A percentile compares a stretch with the other conserved stretches of the same genome.
Evolutionary conservation across 768 basidiomycete genomes (phyloP).

Genomic region (Heimioporus sp.): DNA sequence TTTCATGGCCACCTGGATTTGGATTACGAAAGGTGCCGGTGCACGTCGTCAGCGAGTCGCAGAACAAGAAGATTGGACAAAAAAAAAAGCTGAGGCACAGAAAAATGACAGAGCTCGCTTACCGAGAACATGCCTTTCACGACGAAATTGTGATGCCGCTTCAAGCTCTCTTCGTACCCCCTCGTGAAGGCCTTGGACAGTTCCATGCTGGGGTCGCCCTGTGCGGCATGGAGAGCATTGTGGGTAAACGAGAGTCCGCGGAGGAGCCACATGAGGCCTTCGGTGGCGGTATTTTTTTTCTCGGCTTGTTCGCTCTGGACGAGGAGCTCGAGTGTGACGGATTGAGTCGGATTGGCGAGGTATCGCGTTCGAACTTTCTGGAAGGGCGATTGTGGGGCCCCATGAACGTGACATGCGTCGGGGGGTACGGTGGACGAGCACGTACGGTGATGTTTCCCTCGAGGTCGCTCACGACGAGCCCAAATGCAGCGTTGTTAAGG

Average conservation of each 20-base stretch:
- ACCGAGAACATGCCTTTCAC: conserved; percentile 59
- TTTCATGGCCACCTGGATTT: conserved; percentile 48
- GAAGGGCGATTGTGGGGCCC: not conserved
- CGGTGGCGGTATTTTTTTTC: conserved; percentile 86
- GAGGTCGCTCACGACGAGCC: conserved; percentile 80
- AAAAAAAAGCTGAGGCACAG: too few species aligned
- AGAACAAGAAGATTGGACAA: too few species aligned
- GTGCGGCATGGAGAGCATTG: conserved; percentile 69
- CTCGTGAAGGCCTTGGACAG: conserved; percentile 73
- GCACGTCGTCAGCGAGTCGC: not conserved
- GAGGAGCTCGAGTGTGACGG: conserved; percentile 79
- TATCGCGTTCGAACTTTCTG: conserved; percentile 92
- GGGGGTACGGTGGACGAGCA: not conserved
- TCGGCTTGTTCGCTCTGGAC: conserved; percentile 81
- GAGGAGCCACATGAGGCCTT: conserved; percentile 92
- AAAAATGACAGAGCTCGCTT: not conserved
- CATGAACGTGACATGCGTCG: not conserved
- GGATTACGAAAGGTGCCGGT: not conserved
- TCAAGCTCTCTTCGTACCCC: conserved; percentile 81
- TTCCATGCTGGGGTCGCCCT: conserved; percentile 53
- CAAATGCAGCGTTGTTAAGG: conserved; percentile 54
- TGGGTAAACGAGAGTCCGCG: conserved; percentile 91
- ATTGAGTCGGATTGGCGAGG: conserved; percentile 59
- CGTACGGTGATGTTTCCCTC: conserved; percentile 88
- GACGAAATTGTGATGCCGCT: conserved; percentile 79